These are phyloP conservation scores for Colletotrichum endophyticum DNA, from an alignment of 2,329 filamentous ascomycete species.

Conservation along the genomic window DNA sequence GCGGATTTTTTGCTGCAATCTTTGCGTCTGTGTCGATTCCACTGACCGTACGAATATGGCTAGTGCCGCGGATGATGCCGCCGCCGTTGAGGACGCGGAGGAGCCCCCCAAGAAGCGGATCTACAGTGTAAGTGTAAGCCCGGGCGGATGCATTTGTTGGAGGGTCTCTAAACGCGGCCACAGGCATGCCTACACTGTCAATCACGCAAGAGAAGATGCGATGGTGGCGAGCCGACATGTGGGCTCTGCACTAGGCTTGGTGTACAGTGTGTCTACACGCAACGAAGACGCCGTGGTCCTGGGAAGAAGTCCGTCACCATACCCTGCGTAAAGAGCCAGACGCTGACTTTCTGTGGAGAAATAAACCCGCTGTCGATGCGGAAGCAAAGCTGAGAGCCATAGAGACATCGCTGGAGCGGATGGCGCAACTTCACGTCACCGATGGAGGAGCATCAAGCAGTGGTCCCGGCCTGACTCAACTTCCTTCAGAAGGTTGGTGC, in stretches of 20 bases:
- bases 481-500: not conserved
- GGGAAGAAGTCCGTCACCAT: slow-evolving; percentile 5
- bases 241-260: not conserved
- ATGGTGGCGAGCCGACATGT: slow-evolving; percentile 8
- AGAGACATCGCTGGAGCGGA: not conserved
- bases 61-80: not conserved
- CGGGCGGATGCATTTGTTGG: not conserved
- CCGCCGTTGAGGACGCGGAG: not conserved
- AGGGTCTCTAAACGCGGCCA: not conserved
- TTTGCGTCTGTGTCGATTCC: not conserved
- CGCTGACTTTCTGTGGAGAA: not conserved
- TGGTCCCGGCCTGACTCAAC: not conserved
- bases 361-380: not conserved
- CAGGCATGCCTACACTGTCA: slow-evolving; percentile 14
- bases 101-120: slow-evolving; percentile 9
- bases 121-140: slow-evolving; percentile 1
- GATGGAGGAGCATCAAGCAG: not conserved
- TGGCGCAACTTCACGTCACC: not conserved
- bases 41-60: not conserved
- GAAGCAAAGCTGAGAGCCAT: not conserved
- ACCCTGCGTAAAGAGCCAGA: too few species aligned
- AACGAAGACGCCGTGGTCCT: slow-evolving; percentile 11
- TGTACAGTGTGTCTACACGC: slow-evolving; percentile 8
- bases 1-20: not conserved
- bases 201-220: slow-evolving; percentile 12